Evolutionary conservation across 257 asterid species (phyloP), one percentile per base, ranked within the genome.

Genomic region (Gynochthodes officinalis): DNA sequence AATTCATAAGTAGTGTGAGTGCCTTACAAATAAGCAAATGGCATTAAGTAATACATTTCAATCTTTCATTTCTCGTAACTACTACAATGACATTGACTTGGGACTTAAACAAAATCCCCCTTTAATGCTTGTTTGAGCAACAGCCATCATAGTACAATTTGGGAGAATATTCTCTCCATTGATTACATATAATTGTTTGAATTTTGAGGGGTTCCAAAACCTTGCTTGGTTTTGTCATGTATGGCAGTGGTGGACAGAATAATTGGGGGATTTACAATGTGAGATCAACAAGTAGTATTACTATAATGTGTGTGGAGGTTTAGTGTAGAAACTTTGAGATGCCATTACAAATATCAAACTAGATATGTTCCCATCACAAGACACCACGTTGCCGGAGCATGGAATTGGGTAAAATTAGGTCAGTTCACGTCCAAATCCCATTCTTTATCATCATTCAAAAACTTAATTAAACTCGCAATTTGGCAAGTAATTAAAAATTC

Each of bases 11-110:
- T n/a, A 18, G 57, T 18, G 48, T 43, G 30, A 64, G 54, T 64
- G 70, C 70, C n/a, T 25, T 30, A 64, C 39, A 43, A 42, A 23
- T 42, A 43, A 64, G 54, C 70, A 64, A 43, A 50, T 50, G 57
- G 27, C 27, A 50, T 27, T 50, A 42, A 1, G 13, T 48, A 48
- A 10, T 42, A 42, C 48, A 42, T 4, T 5, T 15, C 53, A 57
- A 35, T 37, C 49, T 0, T 42, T 62, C 49, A n/a, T 61, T 1
- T 18, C 13, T 16, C 23, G 11, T 25, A 62, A 62, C 67, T 11
- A 21, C 67, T 13, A 37, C 48, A 25, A 7, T 40, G 52, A 42
- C 54, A 42, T 40, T 64, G 70, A 64, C 70, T 64, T 42, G 4
- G 14, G 5, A 19, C 19, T 32, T 64, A 64, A 43, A 64, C 37